These are phyloP conservation scores for Dictyostelium capitatum DNA, from an alignment of 78 protist genomes.

Conservation along the genomic window DNA sequence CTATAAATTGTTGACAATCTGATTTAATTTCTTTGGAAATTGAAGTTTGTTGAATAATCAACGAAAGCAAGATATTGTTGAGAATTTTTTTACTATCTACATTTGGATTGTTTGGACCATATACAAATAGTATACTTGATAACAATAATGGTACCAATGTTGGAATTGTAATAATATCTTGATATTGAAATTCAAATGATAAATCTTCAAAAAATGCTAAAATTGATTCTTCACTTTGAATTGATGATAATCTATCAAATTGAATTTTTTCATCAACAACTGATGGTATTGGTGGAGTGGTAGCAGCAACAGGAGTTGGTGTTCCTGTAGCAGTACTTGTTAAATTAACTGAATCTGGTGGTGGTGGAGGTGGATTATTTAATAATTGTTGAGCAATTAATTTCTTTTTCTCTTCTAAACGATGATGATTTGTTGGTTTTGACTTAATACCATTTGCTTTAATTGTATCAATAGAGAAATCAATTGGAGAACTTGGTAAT, in stretches of 20 bases:
- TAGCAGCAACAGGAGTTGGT: neutral
- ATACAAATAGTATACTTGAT: conserved; percentile 12
- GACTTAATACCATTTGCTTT: neutral
- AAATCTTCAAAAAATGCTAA: conserved; percentile 52
- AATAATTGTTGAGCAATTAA: neutral
- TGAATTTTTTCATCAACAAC: neutral
- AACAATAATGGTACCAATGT: conserved; percentile 31
- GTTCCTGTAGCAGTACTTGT: neutral
- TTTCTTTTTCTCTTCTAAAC: conserved; percentile 4
- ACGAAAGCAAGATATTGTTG: conserved; percentile 15
- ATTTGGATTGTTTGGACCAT: conserved; percentile 19
- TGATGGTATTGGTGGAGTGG: neutral
- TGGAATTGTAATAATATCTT: conserved; percentile 30
- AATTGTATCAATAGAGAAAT: conserved; percentile 5
- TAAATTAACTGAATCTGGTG: no score
- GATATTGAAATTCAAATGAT: conserved; percentile 57
- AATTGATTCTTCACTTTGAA: conserved; percentile 34
- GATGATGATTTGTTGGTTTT: conserved; percentile 1
- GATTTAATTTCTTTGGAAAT: conserved; percentile 12
- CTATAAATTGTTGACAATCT: neutral
- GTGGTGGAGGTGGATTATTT: neutral
- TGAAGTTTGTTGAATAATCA: conserved; percentile 42
- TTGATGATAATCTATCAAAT: neutral
- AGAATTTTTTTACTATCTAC: conserved; percentile 1
- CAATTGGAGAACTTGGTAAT: conserved; percentile 34